Base-by-base conservation (phyloP, 2,329 filamentous ascomycete species). In the Aspergillus texensis region DNA sequence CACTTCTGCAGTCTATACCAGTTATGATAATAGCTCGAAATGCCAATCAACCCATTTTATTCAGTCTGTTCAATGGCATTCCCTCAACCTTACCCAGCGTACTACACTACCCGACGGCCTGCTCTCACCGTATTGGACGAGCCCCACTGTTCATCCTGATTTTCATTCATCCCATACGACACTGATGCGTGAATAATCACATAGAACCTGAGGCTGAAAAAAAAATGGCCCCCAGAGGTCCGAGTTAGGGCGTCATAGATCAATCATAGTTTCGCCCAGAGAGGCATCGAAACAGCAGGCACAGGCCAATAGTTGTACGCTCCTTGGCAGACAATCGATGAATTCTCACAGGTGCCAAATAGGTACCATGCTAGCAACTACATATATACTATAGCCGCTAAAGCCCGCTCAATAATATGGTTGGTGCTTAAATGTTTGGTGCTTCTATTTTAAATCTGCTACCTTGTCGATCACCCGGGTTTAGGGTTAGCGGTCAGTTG, bases 81-180 rank as follows among this genome's bases (percentile, higher is more conserved):
- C 6, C 12, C 21, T 46, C n/a, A 24, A 21, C 14, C 26, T 16
- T 30, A 11, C 16, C 24, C 14, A 30, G 46, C 26, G 26, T 26
- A 50, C 26, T 19, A 11, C 14, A n/a, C 46, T 16, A 50, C 26
- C 16, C 26, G 52, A 36, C 30, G 30, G 52, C 2, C 52, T 28
- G 52, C 14, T 24, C 30, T 32, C 30, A 54, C 36, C 52, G 30
- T 54, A 54, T 54, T 54, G 30, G 30, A 12, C 21, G 11, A 26
- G 52, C 28, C 52, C 52, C 52, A 54, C 52, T 54, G 52, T 54
- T 54, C 52, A 36, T 36, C 52, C 28, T 54, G 52, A 26, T 36
- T 24, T 36, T 12, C 10, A 32, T 30, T 54, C 26, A 30, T 19
- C 9, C 16, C 32, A 54, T 36, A 36, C 52, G n/a, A 36, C 30